Percentiles rank a stretch among this genome's conserved stretches.
phyloP scores from a whole-genome alignment of 345 rosid species.

The Viola odorata region DNA sequence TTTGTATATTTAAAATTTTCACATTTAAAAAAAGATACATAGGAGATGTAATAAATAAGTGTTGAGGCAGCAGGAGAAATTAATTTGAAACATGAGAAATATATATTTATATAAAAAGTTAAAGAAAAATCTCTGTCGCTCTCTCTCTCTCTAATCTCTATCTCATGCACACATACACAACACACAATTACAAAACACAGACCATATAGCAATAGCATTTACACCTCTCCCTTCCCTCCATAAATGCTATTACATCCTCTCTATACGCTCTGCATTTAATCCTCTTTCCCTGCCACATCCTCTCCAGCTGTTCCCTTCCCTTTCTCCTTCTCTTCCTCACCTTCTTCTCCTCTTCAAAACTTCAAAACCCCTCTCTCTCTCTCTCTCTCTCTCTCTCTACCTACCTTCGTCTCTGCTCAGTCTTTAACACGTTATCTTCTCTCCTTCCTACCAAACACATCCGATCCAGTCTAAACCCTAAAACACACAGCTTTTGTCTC shows the following conservation, averaged over 20 bases:
- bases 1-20: too few relatives aligned
- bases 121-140: background rate
- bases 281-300: constrained; percentile 37
- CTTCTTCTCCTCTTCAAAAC: constrained; percentile 5
- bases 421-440: background rate
- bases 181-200: too few relatives aligned
- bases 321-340: constrained; percentile 27
- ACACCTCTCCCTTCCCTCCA: constrained; percentile 35
- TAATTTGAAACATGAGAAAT: background rate
- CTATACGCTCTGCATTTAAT: constrained; percentile 69
- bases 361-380: constrained; percentile 7
- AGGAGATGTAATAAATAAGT: too few relatives aligned
- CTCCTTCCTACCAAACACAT: too few relatives aligned
- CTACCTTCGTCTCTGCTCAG: background rate
- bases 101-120: background rate
- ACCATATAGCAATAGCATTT: constrained; percentile 20
- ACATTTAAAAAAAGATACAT: too few relatives aligned
- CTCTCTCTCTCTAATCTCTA: constrained; percentile 31
- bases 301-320: constrained; percentile 24
- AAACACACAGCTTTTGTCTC: too few relatives aligned
- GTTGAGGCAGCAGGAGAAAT: too few relatives aligned
- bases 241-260: constrained; percentile 76
- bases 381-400: constrained; percentile 10
- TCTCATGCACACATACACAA: too few relatives aligned
- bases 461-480: too few relatives aligned